Evolutionary conservation across 345 rosid species (phyloP).

Genomic region (Microcos paniculata): DNA sequence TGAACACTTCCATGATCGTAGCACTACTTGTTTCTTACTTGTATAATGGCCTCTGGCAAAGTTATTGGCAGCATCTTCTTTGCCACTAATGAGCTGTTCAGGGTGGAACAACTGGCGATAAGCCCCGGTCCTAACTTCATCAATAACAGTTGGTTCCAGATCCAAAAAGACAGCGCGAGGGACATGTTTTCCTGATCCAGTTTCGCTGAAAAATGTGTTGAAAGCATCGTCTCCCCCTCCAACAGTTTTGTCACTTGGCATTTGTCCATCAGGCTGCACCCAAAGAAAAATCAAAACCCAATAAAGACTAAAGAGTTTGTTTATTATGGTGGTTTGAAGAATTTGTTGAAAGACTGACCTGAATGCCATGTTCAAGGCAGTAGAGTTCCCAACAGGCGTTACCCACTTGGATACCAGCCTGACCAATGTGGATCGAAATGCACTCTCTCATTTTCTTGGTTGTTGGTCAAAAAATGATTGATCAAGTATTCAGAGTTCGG

Average conservation of each 20-base stretch:
- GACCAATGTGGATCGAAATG: conserved; percentile 73
- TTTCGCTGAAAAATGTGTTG: conserved; percentile 77
- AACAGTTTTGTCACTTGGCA: conserved; percentile 68
- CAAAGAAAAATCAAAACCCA: neutral
- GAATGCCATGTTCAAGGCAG: conserved; percentile 69
- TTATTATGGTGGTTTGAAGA: neutral
- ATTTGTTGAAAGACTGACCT: conserved; percentile 33
- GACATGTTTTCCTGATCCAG: conserved; percentile 77
- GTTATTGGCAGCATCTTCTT: conserved; percentile 78
- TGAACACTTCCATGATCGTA: neutral
- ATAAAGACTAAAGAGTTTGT: neutral
- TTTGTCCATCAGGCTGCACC: conserved; percentile 69
- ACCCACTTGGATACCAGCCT: conserved; percentile 79
- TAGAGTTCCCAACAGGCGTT: conserved; percentile 76
- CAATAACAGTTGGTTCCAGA: conserved; percentile 74
- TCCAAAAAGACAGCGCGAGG: conserved; percentile 75
- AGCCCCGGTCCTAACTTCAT: conserved; percentile 45
- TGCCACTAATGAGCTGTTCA: conserved; percentile 60
- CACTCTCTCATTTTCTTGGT: conserved; percentile 57
- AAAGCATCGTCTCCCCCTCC: conserved; percentile 81
- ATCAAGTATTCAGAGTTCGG: neutral
- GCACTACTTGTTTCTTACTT: conserved; percentile 23
- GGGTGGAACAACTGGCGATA: conserved; percentile 54
- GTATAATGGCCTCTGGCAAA: conserved; percentile 82
- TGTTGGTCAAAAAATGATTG: neutral